A percentile compares a stretch with the other conserved stretches of the same genome.
These are phyloP conservation scores for Wallacemonas collosoma DNA, from an alignment of 208 protist genomes.

Conservation along the genomic window DNA sequence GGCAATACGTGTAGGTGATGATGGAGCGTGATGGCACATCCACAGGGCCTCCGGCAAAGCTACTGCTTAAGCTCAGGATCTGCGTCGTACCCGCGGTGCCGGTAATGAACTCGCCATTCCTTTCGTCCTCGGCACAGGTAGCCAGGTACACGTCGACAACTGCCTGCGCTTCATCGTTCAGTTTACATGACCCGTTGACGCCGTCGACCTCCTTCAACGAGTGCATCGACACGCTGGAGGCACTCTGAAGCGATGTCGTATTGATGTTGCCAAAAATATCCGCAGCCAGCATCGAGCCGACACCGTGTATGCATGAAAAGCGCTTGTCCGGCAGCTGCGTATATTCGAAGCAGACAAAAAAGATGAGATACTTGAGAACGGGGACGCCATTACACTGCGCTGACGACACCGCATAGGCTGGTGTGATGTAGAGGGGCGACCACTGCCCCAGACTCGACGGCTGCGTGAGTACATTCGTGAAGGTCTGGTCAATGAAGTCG, in stretches of 20 bases:
- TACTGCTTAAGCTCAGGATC: neutral
- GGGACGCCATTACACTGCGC: neutral
- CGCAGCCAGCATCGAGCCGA: slow-evolving; percentile 2
- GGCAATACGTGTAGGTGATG: slow-evolving; percentile 3
- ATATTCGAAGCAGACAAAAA: slow-evolving; percentile 21
- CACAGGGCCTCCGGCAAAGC: neutral
- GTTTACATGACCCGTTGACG: neutral
- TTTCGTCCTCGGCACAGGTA: neutral
- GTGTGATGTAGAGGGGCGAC: slow-evolving; percentile 13
- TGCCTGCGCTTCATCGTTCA: neutral
- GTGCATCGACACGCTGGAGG: neutral
- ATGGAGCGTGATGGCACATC: neutral
- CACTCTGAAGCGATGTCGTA: neutral
- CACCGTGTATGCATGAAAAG: slow-evolving; percentile 7
- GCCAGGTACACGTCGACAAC: neutral
- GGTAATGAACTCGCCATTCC: neutral
- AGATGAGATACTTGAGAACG: slow-evolving; percentile 23
- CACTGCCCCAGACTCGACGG: slow-evolving; percentile 6
- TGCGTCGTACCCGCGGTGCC: neutral
- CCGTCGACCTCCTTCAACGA: slow-evolving; percentile 10
- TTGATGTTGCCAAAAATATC: neutral
- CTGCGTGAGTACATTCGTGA: neutral
- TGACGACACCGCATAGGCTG: neutral
- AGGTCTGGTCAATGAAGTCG: slow-evolving; percentile 6
- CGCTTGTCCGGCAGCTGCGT: neutral